Base-by-base conservation (phyloP, 2,329 filamentous ascomycete genomes). In the Penicillium sp. region DNA sequence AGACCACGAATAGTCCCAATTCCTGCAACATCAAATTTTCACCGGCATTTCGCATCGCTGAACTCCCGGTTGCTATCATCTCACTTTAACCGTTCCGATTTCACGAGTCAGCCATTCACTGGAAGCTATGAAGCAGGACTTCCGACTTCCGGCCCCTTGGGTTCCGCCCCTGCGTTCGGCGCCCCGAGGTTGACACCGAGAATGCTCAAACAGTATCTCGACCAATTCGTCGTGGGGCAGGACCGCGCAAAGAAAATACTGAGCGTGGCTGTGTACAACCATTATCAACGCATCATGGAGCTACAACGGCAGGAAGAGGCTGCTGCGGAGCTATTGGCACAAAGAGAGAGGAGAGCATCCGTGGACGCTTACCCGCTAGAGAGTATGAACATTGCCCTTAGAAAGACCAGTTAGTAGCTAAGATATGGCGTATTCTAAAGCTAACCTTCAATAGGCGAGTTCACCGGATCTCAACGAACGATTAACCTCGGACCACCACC, bases 161-260 rank as follows among this genome's bases (percentile, higher is more conserved):
- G 79, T 38, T 82, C 80, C 59, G 79, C 82, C 9, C 81, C 81
- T 58, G 77, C 78, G 33, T 80, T 83, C 59, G 83, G 83, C 57
- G 79, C 78, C 28, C 81, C 82, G 30, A 78, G 78, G 52, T 77
- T 87, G 53, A 87, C 84, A 9, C 85, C 85, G 7, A 81, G 80
- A 63, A 75, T 79, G 64, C 80, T 99, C 65, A 97, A 97, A 78
- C 86, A 90, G 67, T 89, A 94, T 66, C 85, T 97, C 30, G 94
- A 99, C 70, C 89, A 94, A 68, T 99, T 95, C 70, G 93, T 99
- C 1, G 93, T 99, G 3, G 94, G 93, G 42, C 94, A 99, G 73
- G 91, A 97, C 63, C 85, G 91, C 59, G 91, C 94, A 26, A 80
- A 99, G 80, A 95, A 96, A 73, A 90, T 92, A 14, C 85, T 97